A percentile compares a stretch with the other conserved stretches of the same genome.
phyloP scores from a whole-genome alignment of 2,329 filamentous ascomycete species.

The Fonsecaea pedrosoi region DNA sequence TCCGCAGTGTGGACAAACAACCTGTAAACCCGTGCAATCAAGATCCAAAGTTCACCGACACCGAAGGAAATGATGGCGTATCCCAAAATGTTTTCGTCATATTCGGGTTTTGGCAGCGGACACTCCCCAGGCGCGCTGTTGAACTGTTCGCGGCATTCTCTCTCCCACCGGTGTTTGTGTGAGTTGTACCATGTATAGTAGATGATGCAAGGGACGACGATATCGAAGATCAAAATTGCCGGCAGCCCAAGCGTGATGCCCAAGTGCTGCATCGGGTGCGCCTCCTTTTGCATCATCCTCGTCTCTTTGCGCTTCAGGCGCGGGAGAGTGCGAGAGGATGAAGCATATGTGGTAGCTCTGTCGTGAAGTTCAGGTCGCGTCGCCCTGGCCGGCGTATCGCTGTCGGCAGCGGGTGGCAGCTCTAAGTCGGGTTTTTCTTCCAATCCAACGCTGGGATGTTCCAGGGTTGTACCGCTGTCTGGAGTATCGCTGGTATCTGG shows the following conservation, averaged over 20 bases:
- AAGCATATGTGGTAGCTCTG: constrained; percentile 9
- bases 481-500: constrained; percentile 6
- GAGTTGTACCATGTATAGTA: constrained; percentile 32
- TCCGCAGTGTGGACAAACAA: constrained; percentile 21
- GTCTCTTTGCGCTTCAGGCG: constrained; percentile 30
- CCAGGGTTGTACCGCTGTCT: constrained; percentile 13
- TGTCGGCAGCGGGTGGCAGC: not conserved
- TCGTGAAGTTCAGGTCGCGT: constrained; percentile 2
- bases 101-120: constrained; percentile 25
- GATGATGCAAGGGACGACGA: constrained; percentile 32
- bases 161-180: constrained; percentile 23
- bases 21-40: constrained; percentile 27
- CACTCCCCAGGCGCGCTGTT: constrained; percentile 8
- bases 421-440: constrained; percentile 1
- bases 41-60: constrained; percentile 29
- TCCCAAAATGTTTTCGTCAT: constrained; percentile 31
- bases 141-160: constrained; percentile 23
- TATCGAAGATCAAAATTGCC: constrained; percentile 29
- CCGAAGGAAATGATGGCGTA: constrained; percentile 36
- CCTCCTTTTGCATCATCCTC: constrained; percentile 28
- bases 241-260: constrained; percentile 29
- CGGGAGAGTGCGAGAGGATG: constrained; percentile 21
- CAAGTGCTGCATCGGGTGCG: constrained; percentile 29
- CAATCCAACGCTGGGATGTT: not conserved
- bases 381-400: not conserved